These are phyloP conservation scores for Fereydounia khargensis DNA, from an alignment of 1,284 basidiomycete genomes.

Conservation along the genomic window DNA sequence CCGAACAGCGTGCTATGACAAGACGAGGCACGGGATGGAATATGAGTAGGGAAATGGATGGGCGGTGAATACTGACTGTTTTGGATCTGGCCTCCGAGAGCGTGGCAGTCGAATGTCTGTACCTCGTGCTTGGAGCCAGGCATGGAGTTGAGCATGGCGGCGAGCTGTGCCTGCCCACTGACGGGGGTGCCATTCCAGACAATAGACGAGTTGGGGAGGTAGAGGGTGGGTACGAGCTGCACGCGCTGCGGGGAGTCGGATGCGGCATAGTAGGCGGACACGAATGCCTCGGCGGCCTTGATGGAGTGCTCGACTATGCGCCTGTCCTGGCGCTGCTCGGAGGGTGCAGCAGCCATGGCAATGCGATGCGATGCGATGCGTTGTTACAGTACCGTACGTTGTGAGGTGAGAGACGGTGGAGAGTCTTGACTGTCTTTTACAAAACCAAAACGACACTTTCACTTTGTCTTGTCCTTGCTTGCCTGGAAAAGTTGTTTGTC, in stretches of 20 bases:
- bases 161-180: constrained; percentile 43
- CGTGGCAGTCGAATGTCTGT: constrained; percentile 51
- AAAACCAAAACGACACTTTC: too few species aligned
- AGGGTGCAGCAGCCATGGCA: constrained; percentile 1
- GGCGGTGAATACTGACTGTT: too few species aligned
- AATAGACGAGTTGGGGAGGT: constrained; percentile 48
- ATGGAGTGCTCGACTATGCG: constrained; percentile 42
- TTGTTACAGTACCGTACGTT: too few species aligned
- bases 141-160: constrained; percentile 46
- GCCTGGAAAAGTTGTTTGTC: too few species aligned
- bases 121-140: constrained; percentile 53
- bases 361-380: not conserved
- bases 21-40: not conserved
- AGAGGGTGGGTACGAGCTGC: constrained; percentile 49
- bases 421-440: too few species aligned
- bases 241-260: constrained; percentile 51
- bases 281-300: constrained; percentile 53
- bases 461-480: too few species aligned
- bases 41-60: too few species aligned
- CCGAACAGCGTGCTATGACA: constrained; percentile 4
- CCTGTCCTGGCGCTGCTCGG: constrained; percentile 1
- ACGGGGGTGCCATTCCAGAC: constrained; percentile 56
- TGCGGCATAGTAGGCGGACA: constrained; percentile 53
- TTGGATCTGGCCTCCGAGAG: constrained; percentile 41
- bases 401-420: not conserved